Conservation (phyloP, 192 early-diverging fungal genomes). For the Lunasporangiospora selenospora region DNA sequence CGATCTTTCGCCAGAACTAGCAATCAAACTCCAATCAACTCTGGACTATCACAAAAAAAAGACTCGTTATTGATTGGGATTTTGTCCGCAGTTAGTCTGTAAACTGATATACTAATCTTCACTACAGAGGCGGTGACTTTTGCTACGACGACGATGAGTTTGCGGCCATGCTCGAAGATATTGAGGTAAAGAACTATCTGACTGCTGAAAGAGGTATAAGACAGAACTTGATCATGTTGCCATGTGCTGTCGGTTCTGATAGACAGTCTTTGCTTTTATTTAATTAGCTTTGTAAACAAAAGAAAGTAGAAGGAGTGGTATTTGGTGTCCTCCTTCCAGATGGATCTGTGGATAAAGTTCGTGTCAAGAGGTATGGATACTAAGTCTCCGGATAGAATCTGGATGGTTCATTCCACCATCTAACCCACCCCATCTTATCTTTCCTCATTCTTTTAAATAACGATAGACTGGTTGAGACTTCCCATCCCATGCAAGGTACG, state of each 20-base stretch:
- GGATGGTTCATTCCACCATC: too few species aligned
- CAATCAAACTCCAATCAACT: neutral
- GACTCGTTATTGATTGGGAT: neutral
- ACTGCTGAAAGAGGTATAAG: too few species aligned
- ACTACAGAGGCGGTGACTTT: conserved; percentile 68
- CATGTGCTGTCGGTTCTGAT: neutral
- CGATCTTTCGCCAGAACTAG: too few species aligned
- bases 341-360: conserved; percentile 60
- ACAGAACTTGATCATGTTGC: neutral
- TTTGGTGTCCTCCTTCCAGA: conserved; percentile 64
- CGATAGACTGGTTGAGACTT: conserved; percentile 53
- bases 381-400: too few species aligned
- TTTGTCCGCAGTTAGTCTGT: neutral
- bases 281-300: conserved; percentile 20
- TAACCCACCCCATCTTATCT: too few species aligned
- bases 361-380: conserved; percentile 54
- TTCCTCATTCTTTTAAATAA: conserved; percentile 1
- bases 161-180: conserved; percentile 54
- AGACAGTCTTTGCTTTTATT: neutral
- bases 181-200: conserved; percentile 50
- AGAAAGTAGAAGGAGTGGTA: conserved; percentile 61
- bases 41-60: neutral
- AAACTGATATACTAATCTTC: neutral
- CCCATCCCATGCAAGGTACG: conserved; percentile 55
- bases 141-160: conserved; percentile 56